Base-by-base conservation (phyloP, 1,284 basidiomycete genomes). In the Austropuccinia psidii region DNA sequence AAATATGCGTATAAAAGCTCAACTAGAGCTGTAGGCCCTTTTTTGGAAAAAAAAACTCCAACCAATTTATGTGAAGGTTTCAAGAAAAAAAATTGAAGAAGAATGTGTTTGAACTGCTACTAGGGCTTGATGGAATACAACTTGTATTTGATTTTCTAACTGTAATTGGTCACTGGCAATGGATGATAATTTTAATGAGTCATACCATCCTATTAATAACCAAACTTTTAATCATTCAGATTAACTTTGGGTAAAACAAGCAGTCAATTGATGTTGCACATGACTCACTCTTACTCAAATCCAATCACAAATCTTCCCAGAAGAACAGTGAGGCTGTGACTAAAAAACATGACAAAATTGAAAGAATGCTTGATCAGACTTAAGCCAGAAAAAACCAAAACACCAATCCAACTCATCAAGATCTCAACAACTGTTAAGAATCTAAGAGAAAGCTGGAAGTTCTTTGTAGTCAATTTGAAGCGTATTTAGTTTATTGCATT, bases 51-150 rank as follows among this genome's bases (percentile, higher is more conserved):
- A 45, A 77, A 77, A 54, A 61, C 39, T 33, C 78, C 81, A 5
- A 82, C 82, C 21, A 95, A 98, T 83, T 86, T 94, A 41, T 98
- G 95, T 80, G 87, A 91, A 57, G 88, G 87, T 76, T 98, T 96
- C 80, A 86, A 86, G 45, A 84, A n/a, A 88, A 75, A 94, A 93
- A 0, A 91, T 98, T 27, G 95, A 98, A 81, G 95, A 98, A 80
- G 95, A 98, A 78, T 98, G 96, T 79, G 88, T 92, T 49, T 86
- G 95, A 70, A 83, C 94, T 33, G 94, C 93, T 43, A 93, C 93
- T 39, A 94, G 93, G 82, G 88, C 92, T 79, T 86, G 96, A 61
- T 98, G 95, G 95, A 95, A 98, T 81, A 90, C 91, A 2, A 85
- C 89, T 37, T 98, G 95, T 81, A 83, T 98, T 52, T 87, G 89